Percentiles rank a stretch among this genome's conserved stretches.
Evolutionary conservation across 257 asterid species (phyloP).

Genomic region (Lantana camara): DNA sequence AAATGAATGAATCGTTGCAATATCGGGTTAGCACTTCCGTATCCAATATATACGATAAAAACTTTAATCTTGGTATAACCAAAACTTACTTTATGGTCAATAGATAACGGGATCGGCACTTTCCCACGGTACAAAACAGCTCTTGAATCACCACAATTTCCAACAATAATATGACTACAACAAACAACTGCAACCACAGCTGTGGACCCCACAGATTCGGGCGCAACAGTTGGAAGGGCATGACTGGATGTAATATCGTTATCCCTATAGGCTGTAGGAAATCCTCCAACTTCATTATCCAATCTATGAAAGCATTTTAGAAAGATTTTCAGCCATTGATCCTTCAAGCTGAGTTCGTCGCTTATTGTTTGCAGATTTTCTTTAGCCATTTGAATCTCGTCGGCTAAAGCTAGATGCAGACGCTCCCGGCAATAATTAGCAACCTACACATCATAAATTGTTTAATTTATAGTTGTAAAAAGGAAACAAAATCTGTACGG

Average conservation of each 20-base stretch:
- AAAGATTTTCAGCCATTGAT: constrained; percentile 65
- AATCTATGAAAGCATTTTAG: constrained; percentile 63
- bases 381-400: constrained; percentile 55
- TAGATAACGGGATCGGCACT: constrained; percentile 60
- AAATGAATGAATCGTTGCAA: background rate
- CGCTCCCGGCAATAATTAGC: constrained; percentile 75
- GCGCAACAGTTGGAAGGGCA: constrained; percentile 50
- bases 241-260: constrained; percentile 14
- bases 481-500: too few relatives aligned
- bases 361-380: constrained; percentile 31
- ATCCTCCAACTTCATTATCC: constrained; percentile 83
- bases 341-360: constrained; percentile 44
- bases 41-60: background rate
- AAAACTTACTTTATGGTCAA: constrained; percentile 73
- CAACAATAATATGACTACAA: constrained; percentile 73
- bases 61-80: background rate
- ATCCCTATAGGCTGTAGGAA: constrained; percentile 23
- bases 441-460: constrained; percentile 48
- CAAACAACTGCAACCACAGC: constrained; percentile 81
- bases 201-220: constrained; percentile 91
- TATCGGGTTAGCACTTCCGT: background rate
- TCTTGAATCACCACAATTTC: constrained; percentile 94
- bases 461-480: background rate
- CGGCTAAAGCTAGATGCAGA: constrained; percentile 65
- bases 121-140: constrained; percentile 79